Conservation (phyloP, 2,329 filamentous ascomycete species). For the Pochonia chlamydosporia region DNA sequence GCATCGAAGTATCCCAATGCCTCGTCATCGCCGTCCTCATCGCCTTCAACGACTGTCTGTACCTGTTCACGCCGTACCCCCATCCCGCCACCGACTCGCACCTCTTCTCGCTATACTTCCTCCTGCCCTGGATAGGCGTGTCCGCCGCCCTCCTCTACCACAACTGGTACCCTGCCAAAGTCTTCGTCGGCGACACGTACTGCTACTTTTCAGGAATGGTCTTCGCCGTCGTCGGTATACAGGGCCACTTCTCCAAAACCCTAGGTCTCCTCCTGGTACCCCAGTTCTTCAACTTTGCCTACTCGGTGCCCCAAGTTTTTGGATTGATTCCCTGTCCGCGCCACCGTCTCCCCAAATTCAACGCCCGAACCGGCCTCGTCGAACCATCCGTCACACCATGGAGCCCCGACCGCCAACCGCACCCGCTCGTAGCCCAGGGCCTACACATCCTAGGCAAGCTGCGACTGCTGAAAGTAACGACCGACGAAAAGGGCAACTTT, state of each 20-base stretch:
- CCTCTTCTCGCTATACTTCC: constrained; percentile 89
- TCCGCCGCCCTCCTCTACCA: constrained; percentile 80
- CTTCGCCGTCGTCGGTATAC: constrained; percentile 92
- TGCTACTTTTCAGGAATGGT: constrained; percentile 99
- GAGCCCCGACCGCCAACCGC: constrained; percentile 61
- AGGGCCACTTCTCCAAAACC: constrained; percentile 98
- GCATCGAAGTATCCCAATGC: constrained; percentile 93
- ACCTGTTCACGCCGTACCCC: constrained; percentile 75
- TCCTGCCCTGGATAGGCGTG: constrained; percentile 90
- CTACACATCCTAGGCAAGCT: constrained; percentile 66
- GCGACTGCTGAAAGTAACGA: constrained; percentile 61
- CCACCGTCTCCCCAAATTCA: constrained; percentile 86
- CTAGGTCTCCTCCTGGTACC: constrained; percentile 84
- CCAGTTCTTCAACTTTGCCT: constrained; percentile 94
- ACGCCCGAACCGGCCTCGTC: constrained; percentile 74
- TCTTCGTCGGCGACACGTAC: constrained; percentile 98
- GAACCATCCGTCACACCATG: constrained; percentile 82
- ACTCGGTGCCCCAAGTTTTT: constrained; percentile 89
- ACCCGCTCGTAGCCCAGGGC: constrained; percentile 51
- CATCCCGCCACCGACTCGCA: constrained; percentile 95
- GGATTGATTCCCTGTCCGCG: constrained; percentile 85
- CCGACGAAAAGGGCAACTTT: constrained; percentile 64
- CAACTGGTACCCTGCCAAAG: constrained; percentile 93
- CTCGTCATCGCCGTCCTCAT: constrained; percentile 83
- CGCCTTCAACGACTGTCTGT: constrained; percentile 80